Percentiles rank a stretch among this genome's conserved stretches.
These are phyloP conservation scores for Komagataella kurtzmanii DNA, from an alignment of 805 yeast genomes.

Conservation along the genomic window DNA sequence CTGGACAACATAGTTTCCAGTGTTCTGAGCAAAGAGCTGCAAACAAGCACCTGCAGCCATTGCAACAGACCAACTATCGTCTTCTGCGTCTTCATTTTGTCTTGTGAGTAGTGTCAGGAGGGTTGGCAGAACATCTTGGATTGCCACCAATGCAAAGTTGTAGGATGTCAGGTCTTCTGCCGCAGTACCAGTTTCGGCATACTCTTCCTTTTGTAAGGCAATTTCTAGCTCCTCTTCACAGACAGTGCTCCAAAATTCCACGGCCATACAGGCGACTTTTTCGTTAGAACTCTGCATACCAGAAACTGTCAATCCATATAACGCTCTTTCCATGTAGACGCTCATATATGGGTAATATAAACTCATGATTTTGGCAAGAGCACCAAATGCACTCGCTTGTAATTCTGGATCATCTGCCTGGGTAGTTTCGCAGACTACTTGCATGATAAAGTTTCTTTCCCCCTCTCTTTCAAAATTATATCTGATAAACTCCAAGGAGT, in stretches of 20 bases:
- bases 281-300: slow-evolving; percentile 84
- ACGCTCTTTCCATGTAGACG: slow-evolving; percentile 93
- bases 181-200: slow-evolving; percentile 28
- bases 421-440: slow-evolving; percentile 98
- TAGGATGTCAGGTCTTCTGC: slow-evolving; percentile 35
- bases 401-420: slow-evolving; percentile 72
- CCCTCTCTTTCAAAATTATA: slow-evolving; percentile 85
- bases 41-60: slow-evolving; percentile 99
- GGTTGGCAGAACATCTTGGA: slow-evolving; percentile 79
- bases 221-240: slow-evolving; percentile 93
- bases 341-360: slow-evolving; percentile 83
- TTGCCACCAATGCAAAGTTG: slow-evolving; percentile 78
- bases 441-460: slow-evolving; percentile 95
- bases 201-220: slow-evolving; percentile 52
- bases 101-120: slow-evolving; percentile 65
- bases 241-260: slow-evolving; percentile 99
- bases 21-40: slow-evolving; percentile 84
- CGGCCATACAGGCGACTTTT: slow-evolving; percentile 93
- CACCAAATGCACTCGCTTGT: slow-evolving; percentile 93
- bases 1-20: slow-evolving; percentile 75
- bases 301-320: slow-evolving; percentile 75
- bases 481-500: slow-evolving; percentile 81
- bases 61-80: slow-evolving; percentile 94
- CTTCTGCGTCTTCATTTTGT: slow-evolving; percentile 88
- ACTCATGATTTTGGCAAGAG: slow-evolving; percentile 84